Base-by-base conservation (phyloP, 2,329 filamentous ascomycete species). In the Calonectria fujianensis region DNA sequence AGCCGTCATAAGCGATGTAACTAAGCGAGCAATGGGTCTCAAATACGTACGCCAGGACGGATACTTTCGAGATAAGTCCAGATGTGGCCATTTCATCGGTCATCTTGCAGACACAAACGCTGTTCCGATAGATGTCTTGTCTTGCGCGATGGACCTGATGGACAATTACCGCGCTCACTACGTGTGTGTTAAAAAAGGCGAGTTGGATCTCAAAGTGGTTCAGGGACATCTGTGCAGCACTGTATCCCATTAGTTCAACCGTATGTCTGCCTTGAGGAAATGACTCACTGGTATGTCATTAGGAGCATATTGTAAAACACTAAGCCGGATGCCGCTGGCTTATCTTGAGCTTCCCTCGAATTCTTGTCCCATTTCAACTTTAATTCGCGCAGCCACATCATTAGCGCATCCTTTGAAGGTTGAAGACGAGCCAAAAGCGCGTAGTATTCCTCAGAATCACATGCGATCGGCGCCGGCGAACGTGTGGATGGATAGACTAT, bases 271-370 rank as follows among this genome's bases (percentile, higher is more conserved):
- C 13, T 27, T 50, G 10, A 16, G 50, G 16, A 16, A 29, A 51
- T 51, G 8, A 11, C 50, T 51, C 50, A 51, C 50, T 51, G 50
- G 24, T 51, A 51, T 14, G 27, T 8, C 50, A 51, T 51, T 29
- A 51, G 29, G 27, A 51, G 50, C 50, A 51, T 51, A 8, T 51
- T 51, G 50, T 51, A 51, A 29, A 51, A 51, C 29, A 51, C 24
- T 16, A 29, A 14, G 7, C 13, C 50, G 10, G 50, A 51, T 20
- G 50, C 24, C 9, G 13, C 50, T 51, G 13, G 16, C 5, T 51
- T 51, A 29, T 29, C n/a, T 29, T 20, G 7, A 10, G 29, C 24
- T n/a, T 6, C 5, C 20, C 3, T 1, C n/a, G 41, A 51, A 8
- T 3, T 8, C 2, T 29, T 51, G 24, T 27, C 50, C 50, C 50